Evolutionary conservation across 352 stramenopile genomes (phyloP).

Genomic region (Phytopythium litorale): DNA sequence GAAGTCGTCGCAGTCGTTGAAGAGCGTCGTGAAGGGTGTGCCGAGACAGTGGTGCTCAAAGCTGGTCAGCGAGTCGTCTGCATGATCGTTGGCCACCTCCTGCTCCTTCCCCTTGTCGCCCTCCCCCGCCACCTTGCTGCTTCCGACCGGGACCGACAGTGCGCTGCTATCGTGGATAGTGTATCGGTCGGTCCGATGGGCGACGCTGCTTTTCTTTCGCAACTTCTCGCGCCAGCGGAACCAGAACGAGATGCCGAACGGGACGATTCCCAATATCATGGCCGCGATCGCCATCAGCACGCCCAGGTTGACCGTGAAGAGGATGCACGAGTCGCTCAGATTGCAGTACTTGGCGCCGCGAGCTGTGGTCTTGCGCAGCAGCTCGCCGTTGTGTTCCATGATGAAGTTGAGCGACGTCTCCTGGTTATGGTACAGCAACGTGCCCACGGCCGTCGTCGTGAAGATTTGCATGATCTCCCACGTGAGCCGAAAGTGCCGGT

Average conservation of each 20-base stretch:
- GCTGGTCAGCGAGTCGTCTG: constrained; percentile 5
- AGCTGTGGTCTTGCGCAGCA: constrained; percentile 14
- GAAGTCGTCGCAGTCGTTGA: constrained; percentile 22
- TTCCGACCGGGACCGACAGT: not conserved
- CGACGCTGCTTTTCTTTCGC: no score
- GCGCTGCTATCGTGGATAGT: not conserved
- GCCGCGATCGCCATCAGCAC: constrained; percentile 19
- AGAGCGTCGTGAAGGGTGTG: constrained; percentile 13
- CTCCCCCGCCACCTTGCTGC: not conserved
- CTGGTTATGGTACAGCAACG: not conserved
- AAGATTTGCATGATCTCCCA: constrained; percentile 13
- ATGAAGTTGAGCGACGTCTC: constrained; percentile 9
- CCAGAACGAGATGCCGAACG: constrained; percentile 6
- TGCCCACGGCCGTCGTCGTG: not conserved
- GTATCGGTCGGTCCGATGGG: not conserved
- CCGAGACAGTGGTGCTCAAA: constrained; percentile 22
- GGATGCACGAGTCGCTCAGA: no score
- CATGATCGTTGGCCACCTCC: not conserved
- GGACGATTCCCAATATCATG: constrained; percentile 11
- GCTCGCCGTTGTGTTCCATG: constrained; percentile 13
- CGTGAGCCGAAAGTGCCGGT: constrained; percentile 6
- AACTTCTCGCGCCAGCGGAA: constrained; percentile 14
- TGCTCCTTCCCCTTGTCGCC: no score
- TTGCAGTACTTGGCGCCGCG: constrained; percentile 9
- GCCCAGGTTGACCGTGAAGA: constrained; percentile 13